Percentiles rank a stretch among this genome's conserved stretches.
phyloP scores from a whole-genome alignment of 1,139 yeast genomes.

The Yamadazyma friedrichii region DNA sequence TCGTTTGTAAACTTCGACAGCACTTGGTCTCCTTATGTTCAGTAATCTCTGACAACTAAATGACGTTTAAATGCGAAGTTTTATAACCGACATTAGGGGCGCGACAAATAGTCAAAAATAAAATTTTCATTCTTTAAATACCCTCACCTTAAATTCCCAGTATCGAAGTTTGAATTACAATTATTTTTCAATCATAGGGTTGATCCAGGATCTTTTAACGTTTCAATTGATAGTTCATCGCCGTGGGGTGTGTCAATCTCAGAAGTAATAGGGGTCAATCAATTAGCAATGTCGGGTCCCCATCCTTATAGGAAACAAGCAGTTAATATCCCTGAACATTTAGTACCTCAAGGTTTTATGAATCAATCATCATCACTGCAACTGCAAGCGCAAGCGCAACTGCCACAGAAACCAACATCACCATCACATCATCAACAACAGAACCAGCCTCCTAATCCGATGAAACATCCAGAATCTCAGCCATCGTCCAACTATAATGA shows the following conservation, averaged over 20 bases:
- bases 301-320: slow-evolving; percentile 14
- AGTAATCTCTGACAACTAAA: too few relatives aligned
- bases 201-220: too few relatives aligned
- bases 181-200: too few relatives aligned
- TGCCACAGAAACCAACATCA: not conserved
- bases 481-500: not conserved
- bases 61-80: too few relatives aligned
- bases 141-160: too few relatives aligned
- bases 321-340: slow-evolving; percentile 31
- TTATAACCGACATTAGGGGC: too few relatives aligned
- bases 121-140: not conserved
- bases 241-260: too few relatives aligned
- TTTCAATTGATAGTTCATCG: too few relatives aligned
- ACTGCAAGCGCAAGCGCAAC: not conserved
- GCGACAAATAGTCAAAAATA: too few relatives aligned
- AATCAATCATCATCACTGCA: slow-evolving; percentile 7
- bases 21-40: too few relatives aligned
- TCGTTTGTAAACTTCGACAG: too few relatives aligned
- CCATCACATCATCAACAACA: not conserved
- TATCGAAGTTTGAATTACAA: too few relatives aligned
- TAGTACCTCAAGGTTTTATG: slow-evolving; percentile 33
- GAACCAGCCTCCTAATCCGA: not conserved
- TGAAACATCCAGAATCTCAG: not conserved
- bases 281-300: slow-evolving; percentile 9
- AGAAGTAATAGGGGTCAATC: not conserved